Evolutionary conservation across 140 eudicot genomes (phyloP).

Genomic region (Anethum foeniculum): DNA sequence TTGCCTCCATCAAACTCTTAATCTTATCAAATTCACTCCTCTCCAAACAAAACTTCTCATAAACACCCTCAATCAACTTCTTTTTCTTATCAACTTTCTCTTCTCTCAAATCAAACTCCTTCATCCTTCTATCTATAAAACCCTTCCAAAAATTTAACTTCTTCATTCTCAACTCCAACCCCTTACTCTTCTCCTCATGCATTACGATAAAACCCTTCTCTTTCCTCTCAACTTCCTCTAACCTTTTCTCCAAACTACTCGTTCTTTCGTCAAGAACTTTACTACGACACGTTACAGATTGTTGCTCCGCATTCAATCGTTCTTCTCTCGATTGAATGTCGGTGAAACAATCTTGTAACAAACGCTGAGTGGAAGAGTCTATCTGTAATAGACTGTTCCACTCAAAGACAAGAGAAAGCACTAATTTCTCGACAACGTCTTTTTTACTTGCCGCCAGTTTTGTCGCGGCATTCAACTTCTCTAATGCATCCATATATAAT

Average conservation of each 20-base stretch:
- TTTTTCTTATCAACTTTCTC: neutral
- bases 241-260: neutral
- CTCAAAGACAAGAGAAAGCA: neutral
- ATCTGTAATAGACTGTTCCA: neutral
- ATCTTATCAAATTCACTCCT: constrained; percentile 3
- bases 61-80: constrained; percentile 1
- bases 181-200: constrained; percentile 2
- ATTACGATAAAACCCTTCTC: neutral
- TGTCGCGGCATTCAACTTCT: neutral
- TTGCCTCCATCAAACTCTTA: neutral
- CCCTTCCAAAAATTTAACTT: neutral
- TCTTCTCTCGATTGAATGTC: neutral
- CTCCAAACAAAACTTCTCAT: constrained; percentile 4
- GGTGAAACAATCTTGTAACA: constrained; percentile 2
- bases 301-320: neutral
- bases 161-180: neutral
- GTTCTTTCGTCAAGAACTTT: neutral
- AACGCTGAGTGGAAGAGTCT: neutral
- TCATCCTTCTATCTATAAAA: neutral
- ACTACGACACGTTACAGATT: neutral
- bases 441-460: neutral
- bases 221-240: neutral
- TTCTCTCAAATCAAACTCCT: neutral
- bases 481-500: neutral
- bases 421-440: neutral